Base-by-base conservation (phyloP, 1,284 basidiomycete genomes). In the Irpex rosettiformis region DNA sequence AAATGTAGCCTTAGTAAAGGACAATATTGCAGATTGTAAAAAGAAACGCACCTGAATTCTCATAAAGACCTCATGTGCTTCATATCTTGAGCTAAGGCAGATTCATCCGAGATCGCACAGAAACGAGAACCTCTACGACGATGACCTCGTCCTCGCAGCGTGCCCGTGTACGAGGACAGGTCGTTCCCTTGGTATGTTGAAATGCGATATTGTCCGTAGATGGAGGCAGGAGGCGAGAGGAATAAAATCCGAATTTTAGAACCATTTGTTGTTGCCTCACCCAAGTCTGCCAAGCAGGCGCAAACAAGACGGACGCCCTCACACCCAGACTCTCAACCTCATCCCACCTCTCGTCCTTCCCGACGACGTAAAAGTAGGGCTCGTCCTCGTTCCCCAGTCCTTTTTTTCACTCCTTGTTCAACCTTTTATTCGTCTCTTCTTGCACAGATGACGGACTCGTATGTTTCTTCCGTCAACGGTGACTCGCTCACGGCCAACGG, bases 401-500 rank as follows among this genome's bases (percentile, higher is more conserved):
- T 67, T 66, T n/a, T 64, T 64, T 59, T 45, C 43, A 62, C 60
- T 66, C 58, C 61, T 63, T 61, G 48, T 54, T 64, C 61, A 58
- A 61, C 57, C 58, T 64, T 57, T 57, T 61, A 48, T 62, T 61
- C 64, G 21, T 27, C 24, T 51, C 48, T 28, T 51, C 48, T 13
- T 22, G 48, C 48, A 28, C 66, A 85, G 81, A 91, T 91, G 89
- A 72, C 89, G 61, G 86, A 89, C 73, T 85, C 86, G 47, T 90
- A 86, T 73, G 66, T 77, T 67, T 88, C 85, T 63, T 82, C 83
- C 66, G 82, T 80, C 70, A 83, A 82, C 65, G 84, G 83, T 71
- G 82, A 86, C 71, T 73, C 79, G 60, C 77, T 79, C 56, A 70
- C 74, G 18, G 67, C 75, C 55, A 86, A 86, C 66, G 84, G 83